Base-by-base conservation (phyloP, 2,329 filamentous ascomycete species). In the Pestalotiopsis sp. region DNA sequence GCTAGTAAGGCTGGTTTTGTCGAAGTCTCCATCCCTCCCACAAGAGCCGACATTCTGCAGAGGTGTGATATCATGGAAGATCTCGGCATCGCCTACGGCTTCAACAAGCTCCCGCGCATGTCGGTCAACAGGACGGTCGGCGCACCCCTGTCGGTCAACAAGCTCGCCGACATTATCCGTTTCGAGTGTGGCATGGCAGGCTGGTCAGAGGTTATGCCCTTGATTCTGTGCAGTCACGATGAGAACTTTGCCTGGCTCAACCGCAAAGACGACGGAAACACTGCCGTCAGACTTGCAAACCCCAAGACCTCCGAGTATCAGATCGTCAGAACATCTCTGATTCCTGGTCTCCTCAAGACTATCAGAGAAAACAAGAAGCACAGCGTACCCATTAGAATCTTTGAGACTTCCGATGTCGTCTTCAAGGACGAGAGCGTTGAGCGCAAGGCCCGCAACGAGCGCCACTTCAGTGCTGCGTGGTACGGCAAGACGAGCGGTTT, bases 61-160 rank as follows among this genome's bases (percentile, higher is more conserved):
- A 93, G 98, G 78, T 97, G 94, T 75, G 96, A 99, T 79, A 93
- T 99, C 74, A 99, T 99, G 95, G 96, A 99, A 83, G 97, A 99
- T 78, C 91, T 97, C 23, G 96, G 94, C 56, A 96, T 99, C 72
- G 94, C 94, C 66, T 98, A 98, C 80, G 96, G 97, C 73, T 99
- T 97, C 88, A 99, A 99, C 86, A 94, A 93, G 72, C 91, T 99
- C 20, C 95, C 95, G 1, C 91, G 94, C 66, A 90, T 92, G 63
- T 94, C 95, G 77, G 94, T 95, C 9, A 94, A 91, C 80, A 95
- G 94, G 77, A 92, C 93, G 27, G 92, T 98, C 70, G 97, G 93
- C 61, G 92, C 94, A 68, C 94, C 95, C 11, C 87, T 98, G 11
- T 89, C 90, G 70, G 92, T 99, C 82, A 99, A 99, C 87, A 98